These are phyloP conservation scores for Lepidium sativum DNA, from an alignment of 345 rosid species.

Conservation along the genomic window DNA sequence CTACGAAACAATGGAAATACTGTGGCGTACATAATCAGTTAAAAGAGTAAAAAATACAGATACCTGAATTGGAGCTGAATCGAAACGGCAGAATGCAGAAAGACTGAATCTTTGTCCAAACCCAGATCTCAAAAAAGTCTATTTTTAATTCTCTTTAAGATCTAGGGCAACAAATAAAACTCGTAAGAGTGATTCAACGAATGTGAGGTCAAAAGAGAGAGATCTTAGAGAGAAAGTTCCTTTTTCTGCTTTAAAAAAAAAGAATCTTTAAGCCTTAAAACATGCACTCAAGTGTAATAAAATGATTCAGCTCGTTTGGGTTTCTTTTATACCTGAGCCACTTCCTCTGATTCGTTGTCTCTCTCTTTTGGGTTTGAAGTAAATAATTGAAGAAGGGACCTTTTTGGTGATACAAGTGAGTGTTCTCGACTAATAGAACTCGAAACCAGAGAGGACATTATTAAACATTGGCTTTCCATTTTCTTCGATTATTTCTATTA, in stretches of 20 bases:
- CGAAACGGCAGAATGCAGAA: conserved; percentile 12
- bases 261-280: not conserved
- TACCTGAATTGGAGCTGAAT: conserved; percentile 10
- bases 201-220: conserved; percentile 10
- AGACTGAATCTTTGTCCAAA: conserved; percentile 18
- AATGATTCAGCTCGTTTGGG: not conserved
- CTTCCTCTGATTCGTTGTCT: not conserved
- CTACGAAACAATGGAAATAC: not conserved
- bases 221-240: not conserved
- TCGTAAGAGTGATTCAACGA: conserved; percentile 17
- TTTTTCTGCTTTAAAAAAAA: not conserved
- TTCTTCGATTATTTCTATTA: not conserved
- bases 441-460: not conserved
- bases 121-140: conserved; percentile 9
- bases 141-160: conserved; percentile 15
- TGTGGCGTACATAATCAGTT: not conserved
- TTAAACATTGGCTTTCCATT: not conserved
- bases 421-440: conserved; percentile 3
- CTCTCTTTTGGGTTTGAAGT: not conserved
- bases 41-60: not conserved
- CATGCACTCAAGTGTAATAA: not conserved
- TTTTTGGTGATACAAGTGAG: conserved; percentile 8
- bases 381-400: conserved; percentile 3
- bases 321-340: conserved; percentile 3
- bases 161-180: conserved; percentile 8